A percentile compares a stretch with the other conserved stretches of the same genome.
phyloP scores from a whole-genome alignment of 1,284 basidiomycete species.

The Marasmius sp. region DNA sequence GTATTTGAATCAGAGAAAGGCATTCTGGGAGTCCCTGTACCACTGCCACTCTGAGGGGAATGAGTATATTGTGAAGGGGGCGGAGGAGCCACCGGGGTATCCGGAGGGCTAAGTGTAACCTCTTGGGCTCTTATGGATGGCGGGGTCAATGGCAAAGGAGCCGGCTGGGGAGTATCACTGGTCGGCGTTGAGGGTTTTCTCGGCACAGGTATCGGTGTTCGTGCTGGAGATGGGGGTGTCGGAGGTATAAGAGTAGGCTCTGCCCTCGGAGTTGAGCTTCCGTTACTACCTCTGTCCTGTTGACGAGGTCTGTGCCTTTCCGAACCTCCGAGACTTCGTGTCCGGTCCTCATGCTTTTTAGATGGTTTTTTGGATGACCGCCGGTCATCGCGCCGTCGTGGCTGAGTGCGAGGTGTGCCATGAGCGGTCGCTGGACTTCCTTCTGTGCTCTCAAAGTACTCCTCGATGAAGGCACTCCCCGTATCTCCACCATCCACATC shows the following conservation, averaged over 20 bases:
- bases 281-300: not conserved
- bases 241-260: not conserved
- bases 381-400: too few relatives aligned
- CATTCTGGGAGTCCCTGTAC: not conserved
- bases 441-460: not conserved
- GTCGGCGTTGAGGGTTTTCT: not conserved
- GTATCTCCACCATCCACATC: not conserved
- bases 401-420: not conserved
- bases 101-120: not conserved
- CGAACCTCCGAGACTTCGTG: not conserved
- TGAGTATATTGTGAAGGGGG: not conserved
- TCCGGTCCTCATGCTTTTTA: not conserved
- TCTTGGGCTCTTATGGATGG: not conserved
- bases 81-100: not conserved
- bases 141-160: not conserved
- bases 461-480: not conserved
- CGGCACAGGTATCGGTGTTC: not conserved
- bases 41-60: not conserved
- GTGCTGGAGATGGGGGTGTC: not conserved
- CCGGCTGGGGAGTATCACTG: not conserved
- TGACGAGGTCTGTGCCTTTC: not conserved
- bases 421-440: not conserved
- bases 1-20: not conserved
- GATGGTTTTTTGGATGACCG: not conserved
- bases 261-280: not conserved